Evolutionary conservation across 2,329 filamentous ascomycete genomes (phyloP), one percentile per base, ranked within the genome.

Genomic region (Penicillium decumbens): DNA sequence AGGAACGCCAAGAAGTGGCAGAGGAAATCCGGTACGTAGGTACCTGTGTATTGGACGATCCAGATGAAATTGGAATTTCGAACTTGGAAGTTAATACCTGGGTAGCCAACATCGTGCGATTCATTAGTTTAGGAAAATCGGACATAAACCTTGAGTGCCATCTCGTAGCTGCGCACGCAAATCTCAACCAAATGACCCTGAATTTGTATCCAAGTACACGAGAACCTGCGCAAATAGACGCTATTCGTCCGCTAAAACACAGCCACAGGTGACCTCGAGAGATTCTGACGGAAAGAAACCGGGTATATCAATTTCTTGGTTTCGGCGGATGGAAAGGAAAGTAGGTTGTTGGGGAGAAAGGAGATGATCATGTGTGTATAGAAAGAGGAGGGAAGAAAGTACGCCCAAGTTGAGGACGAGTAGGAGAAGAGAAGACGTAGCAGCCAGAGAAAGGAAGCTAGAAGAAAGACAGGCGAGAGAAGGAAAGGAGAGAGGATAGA

Each of bases 241-340:
- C 30, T 35, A 30, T 42, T 47, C 39, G 30, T 38, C 45, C 13
- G 18, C 8, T 35, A 6, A n/a, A 9, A 7, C 3, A 10, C 6
- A 37, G 25, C n/a, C n/a, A 20, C n/a, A 12, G n/a, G 4, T 23
- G 20, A 23, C 4, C 20, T 4, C 20, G 20, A 4, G 5, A 53
- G 30, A 47, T 35, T 38, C 15, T 41, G 28, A 45, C 37, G 15
- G 20, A 27, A 33, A 45, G 35, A 51, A 45, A 42, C 43, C 43
- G 57, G 58, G 53, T 57, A 58, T 61, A 60, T 57, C 50, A 59
- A 55, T 49, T 59, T 37, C 12, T 20, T 57, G 30, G 18, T 30
- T 37, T 37, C 46, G 35, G 33, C 32, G 20, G 15, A 18, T 18
- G 15, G 45, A 41, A 47, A 39, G 40, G 40, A 41, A 45, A 47